Conservation (phyloP, 1,139 yeast genomes). For the Sugiyamaella castrensis region DNA sequence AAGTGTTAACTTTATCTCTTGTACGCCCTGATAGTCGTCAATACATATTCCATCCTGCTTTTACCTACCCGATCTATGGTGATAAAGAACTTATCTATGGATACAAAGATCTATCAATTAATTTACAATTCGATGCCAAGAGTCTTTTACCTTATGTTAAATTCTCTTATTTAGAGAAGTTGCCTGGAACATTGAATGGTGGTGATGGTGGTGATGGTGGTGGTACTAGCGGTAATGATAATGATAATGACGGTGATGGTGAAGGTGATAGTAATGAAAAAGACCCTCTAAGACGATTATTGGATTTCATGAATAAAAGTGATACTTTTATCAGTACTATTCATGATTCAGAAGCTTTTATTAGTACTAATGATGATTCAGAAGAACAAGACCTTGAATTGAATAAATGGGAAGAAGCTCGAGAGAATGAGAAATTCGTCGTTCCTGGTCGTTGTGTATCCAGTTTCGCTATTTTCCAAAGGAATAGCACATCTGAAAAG, state of each 20-base stretch:
- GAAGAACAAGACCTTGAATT: slow-evolving; percentile 25
- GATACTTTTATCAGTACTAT: slow-evolving; percentile 32
- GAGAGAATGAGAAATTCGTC: slow-evolving; percentile 46
- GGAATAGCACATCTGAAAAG: slow-evolving; percentile 17
- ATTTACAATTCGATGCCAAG: slow-evolving; percentile 52
- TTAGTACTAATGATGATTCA: slow-evolving; percentile 55
- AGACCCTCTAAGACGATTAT: slow-evolving; percentile 50
- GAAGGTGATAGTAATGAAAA: slow-evolving; percentile 28
- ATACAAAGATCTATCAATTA: slow-evolving; percentile 55
- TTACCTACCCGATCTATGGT: slow-evolving; percentile 92
- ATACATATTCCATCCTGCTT: slow-evolving; percentile 52
- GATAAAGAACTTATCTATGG: slow-evolving; percentile 90
- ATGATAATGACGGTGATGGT: background rate
- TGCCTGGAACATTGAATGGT: slow-evolving; percentile 39
- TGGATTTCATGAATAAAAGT: slow-evolving; percentile 54
- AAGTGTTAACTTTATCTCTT: slow-evolving; percentile 54
- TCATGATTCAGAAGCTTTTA: slow-evolving; percentile 7
- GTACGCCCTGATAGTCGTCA: slow-evolving; percentile 27
- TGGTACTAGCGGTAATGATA: background rate
- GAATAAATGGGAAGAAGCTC: slow-evolving; percentile 54
- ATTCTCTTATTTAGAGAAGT: slow-evolving; percentile 53
- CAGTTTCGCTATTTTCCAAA: slow-evolving; percentile 38
- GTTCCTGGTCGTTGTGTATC: slow-evolving; percentile 40
- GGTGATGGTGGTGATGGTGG: background rate
- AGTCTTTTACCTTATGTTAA: slow-evolving; percentile 56